phyloP scores from a whole-genome alignment of 2,329 filamentous ascomycete species.

The Diplocarpon rosae region DNA sequence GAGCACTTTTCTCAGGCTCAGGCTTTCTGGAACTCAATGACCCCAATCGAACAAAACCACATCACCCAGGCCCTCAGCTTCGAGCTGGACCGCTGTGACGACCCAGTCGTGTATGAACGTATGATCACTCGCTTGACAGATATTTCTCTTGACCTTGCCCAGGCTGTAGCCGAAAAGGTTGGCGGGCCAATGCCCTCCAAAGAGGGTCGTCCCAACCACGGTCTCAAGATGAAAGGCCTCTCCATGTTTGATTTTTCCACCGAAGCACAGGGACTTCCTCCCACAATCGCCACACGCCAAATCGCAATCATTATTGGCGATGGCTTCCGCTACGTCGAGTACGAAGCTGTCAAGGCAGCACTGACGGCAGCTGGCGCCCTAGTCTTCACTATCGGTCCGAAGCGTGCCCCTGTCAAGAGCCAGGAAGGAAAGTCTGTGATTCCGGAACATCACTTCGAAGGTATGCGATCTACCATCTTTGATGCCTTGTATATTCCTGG shows the following conservation, averaged over 20 bases:
- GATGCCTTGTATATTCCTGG: constrained; percentile 71
- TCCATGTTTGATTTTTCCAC: constrained; percentile 60
- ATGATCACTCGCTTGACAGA: constrained; percentile 58
- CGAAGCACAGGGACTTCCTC: constrained; percentile 31
- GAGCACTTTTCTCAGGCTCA: constrained; percentile 72
- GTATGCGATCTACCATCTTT: constrained; percentile 70
- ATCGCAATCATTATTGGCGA: constrained; percentile 70
- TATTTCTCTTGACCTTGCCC: constrained; percentile 60
- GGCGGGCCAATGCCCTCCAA: constrained; percentile 50
- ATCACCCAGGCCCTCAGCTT: constrained; percentile 51
- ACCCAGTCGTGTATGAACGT: constrained; percentile 62
- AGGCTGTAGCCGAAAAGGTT: constrained; percentile 57
- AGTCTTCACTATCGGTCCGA: constrained; percentile 61
- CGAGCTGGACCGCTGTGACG: constrained; percentile 73
- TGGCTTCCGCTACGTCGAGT: constrained; percentile 58
- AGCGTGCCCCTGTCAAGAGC: constrained; percentile 50
- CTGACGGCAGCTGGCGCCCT: constrained; percentile 52
- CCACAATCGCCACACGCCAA: constrained; percentile 59
- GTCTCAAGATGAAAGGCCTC: constrained; percentile 53
- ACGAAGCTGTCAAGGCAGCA: constrained; percentile 52
- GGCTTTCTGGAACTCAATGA: constrained; percentile 72
- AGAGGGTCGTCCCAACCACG: constrained; percentile 46
- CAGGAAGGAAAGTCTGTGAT: constrained; percentile 38
- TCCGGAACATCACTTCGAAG: constrained; percentile 71
- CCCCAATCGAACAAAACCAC: constrained; percentile 53